Evolutionary conservation across 2,329 filamentous ascomycete genomes (phyloP).

Genomic region (Fusarium devonianum): DNA sequence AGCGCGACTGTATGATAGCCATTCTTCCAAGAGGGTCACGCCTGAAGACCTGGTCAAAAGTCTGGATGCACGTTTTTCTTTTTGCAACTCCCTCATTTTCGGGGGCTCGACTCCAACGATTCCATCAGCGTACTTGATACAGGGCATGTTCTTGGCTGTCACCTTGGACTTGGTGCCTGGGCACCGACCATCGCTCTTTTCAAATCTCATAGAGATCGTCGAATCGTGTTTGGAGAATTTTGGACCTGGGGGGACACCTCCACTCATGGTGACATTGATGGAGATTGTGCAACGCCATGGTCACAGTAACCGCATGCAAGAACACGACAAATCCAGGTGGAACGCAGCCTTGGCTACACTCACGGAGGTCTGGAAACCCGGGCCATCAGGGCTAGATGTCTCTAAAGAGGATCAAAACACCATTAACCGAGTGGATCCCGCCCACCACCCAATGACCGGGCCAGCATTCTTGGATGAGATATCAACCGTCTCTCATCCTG

Average conservation of each 20-base stretch:
- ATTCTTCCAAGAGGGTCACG: slow-evolving; percentile 14
- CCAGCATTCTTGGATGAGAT: slow-evolving; percentile 39
- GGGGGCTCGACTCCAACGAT: slow-evolving; percentile 45
- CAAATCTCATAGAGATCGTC: slow-evolving; percentile 48
- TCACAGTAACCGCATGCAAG: slow-evolving; percentile 43
- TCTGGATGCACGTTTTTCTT: slow-evolving; percentile 47
- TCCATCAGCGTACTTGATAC: slow-evolving; percentile 48
- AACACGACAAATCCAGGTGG: slow-evolving; percentile 47
- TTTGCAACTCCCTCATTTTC: slow-evolving; percentile 50
- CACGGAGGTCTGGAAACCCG: slow-evolving; percentile 39
- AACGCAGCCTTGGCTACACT: slow-evolving; percentile 39
- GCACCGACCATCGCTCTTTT: slow-evolving; percentile 47
- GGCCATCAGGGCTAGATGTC: slow-evolving; percentile 19
- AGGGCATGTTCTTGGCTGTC: slow-evolving; percentile 49
- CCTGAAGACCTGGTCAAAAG: slow-evolving; percentile 45
- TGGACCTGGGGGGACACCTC: slow-evolving; percentile 46
- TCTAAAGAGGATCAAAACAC: slow-evolving; percentile 34
- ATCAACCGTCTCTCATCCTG: slow-evolving; percentile 41
- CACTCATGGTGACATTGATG: slow-evolving; percentile 46
- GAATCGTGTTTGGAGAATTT: slow-evolving; percentile 46
- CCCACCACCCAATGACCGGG: slow-evolving; percentile 21
- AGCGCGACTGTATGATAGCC: slow-evolving; percentile 23
- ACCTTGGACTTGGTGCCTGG: slow-evolving; percentile 46
- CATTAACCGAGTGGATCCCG: slow-evolving; percentile 27
- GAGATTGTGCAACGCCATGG: slow-evolving; percentile 46